Evolutionary conservation across 352 stramenopile species (phyloP), one percentile per base, ranked within the genome.

Genomic region (Phytophthora kernoviae): DNA sequence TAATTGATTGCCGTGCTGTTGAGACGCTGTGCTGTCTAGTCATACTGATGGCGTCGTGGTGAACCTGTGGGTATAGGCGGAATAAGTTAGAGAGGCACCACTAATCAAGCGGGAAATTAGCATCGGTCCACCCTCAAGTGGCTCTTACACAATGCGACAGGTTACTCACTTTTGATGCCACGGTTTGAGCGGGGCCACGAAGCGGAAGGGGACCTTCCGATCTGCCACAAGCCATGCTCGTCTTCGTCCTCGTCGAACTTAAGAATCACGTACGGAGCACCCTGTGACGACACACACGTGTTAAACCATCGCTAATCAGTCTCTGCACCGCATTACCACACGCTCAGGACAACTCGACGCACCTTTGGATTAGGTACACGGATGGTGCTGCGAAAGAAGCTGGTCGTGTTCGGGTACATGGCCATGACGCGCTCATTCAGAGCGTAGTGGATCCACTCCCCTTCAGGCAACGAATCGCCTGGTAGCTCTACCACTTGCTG

Each of bases 191-290:
- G 91, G 92, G 61, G 97, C 92, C 14, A 99, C 94, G 73, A 98
- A 98, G 18, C 96, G 81, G 58, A 94, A 95, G 0, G 94, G 93
- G 9, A 99, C 91, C 46, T 97, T 95, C 15, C 94, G 64, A 59
- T 98, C 90, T 1, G 96, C 95, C 18, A 94, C 96, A 90, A 84
- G 11, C 95, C 95, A 36, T 88, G 81, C 51, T 97, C 84, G 46
- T 98, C 85, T 62, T 97, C 96, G 59, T 99, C 97, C 73, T 99
- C 96, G 62, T 99, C 96, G 61, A 99, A 99, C 59, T 98, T 98
- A 30, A 99, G 81, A 60, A 98, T 93, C 26, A 99, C 92, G 58
- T 98, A 97, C 41, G 96, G 84, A 24, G 82, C 80, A 15, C 85
- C 83, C 76, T 90, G 56, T 14, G 30, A 64, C 14, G 58, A 52